Percentiles rank a stretch among this genome's conserved stretches.
phyloP scores from a whole-genome alignment of 495 filamentous ascomycete genomes.

The Pseudevernia furfuracea region DNA sequence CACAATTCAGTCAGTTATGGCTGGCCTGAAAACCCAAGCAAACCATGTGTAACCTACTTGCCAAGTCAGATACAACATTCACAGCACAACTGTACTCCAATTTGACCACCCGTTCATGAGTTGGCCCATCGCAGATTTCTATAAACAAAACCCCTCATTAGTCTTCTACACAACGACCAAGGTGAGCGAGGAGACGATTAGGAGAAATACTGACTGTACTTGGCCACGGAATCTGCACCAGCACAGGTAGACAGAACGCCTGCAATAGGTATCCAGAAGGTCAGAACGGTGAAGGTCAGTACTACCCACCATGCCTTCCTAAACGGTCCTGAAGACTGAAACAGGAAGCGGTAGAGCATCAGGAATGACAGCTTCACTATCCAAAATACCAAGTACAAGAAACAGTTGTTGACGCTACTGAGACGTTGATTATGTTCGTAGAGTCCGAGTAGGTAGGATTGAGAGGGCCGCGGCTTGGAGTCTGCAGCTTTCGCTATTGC shows the following conservation, averaged over 20 bases:
- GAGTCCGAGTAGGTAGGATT: slow-evolving; percentile 7
- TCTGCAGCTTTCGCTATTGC: neutral
- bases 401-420: slow-evolving; percentile 10
- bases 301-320: slow-evolving; percentile 14
- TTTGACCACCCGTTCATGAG: slow-evolving; percentile 4
- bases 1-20: slow-evolving; percentile 3
- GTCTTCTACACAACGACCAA: neutral
- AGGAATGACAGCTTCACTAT: slow-evolving; percentile 13
- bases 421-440: slow-evolving; percentile 10
- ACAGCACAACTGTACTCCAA: slow-evolving; percentile 8
- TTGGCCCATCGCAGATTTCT: neutral
- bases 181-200: neutral
- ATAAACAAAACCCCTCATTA: neutral
- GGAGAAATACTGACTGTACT: slow-evolving; percentile 11
- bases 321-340: slow-evolving; percentile 11
- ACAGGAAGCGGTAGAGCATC: slow-evolving; percentile 13
- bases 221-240: slow-evolving; percentile 6
- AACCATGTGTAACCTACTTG: slow-evolving; percentile 4
- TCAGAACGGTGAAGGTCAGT: slow-evolving; percentile 10
- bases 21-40: neutral
- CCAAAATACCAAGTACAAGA: slow-evolving; percentile 16
- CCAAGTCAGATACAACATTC: slow-evolving; percentile 14
- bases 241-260: slow-evolving; percentile 11
- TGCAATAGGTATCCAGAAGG: slow-evolving; percentile 11
- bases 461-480: neutral